phyloP scores from a whole-genome alignment of 305 asterid species.

The Fraxinus sp. region DNA sequence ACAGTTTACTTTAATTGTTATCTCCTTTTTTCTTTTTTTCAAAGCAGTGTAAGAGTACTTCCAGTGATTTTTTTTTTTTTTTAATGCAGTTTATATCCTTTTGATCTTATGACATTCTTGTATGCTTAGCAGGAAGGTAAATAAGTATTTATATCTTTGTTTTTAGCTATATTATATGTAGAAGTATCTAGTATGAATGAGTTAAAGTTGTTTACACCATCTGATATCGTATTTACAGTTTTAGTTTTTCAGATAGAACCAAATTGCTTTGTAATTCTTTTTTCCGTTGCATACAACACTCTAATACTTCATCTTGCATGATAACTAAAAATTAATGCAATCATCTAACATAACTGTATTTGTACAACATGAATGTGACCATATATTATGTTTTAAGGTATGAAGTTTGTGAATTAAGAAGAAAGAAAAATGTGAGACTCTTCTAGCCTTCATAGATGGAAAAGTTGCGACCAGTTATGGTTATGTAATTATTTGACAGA shows the following conservation, averaged over 20 bases:
- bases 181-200: neutral
- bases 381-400: neutral
- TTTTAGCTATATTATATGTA: neutral
- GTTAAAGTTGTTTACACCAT: neutral
- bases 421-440: neutral
- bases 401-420: neutral
- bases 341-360: neutral
- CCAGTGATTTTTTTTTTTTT: neutral
- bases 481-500: neutral
- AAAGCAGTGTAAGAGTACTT: neutral
- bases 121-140: neutral
- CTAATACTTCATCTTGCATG: neutral
- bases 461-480: neutral
- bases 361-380: neutral
- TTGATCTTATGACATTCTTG: constrained; percentile 10
- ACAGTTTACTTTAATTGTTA: neutral
- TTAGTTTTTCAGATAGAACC: neutral
- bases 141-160: neutral
- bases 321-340: neutral
- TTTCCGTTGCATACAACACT: neutral
- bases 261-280: neutral
- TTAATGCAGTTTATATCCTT: neutral
- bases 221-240: neutral
- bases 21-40: neutral
- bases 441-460: neutral